These are phyloP conservation scores for Aspergillus novofumigatus DNA, from an alignment of 2,329 filamentous ascomycete species.

Conservation along the genomic window DNA sequence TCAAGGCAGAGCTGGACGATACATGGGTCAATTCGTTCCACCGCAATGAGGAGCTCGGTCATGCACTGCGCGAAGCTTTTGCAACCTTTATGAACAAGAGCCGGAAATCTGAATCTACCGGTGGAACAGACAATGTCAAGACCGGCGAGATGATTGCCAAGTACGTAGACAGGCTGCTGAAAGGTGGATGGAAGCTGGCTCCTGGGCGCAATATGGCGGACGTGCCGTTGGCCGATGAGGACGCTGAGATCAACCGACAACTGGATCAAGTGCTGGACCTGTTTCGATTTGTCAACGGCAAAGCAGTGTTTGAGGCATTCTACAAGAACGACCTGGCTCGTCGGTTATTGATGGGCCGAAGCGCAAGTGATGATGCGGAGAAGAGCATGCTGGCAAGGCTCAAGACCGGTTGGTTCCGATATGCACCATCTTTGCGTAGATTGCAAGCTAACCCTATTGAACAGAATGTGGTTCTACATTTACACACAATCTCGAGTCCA, in stretches of 20 bases:
- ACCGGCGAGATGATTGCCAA: constrained; percentile 99
- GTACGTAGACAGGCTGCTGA: constrained; percentile 84
- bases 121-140: constrained; percentile 82
- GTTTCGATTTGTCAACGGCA: constrained; percentile 95
- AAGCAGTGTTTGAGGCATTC: constrained; percentile 96
- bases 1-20: constrained; percentile 74
- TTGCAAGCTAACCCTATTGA: constrained; percentile 1
- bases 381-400: constrained; percentile 90
- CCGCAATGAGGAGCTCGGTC: constrained; percentile 70
- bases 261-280: constrained; percentile 89
- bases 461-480: constrained; percentile 86
- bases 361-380: constrained; percentile 91
- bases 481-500: constrained; percentile 95
- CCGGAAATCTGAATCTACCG: constrained; percentile 65
- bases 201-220: constrained; percentile 47
- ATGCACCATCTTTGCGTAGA: background rate
- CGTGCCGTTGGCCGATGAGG: constrained; percentile 72
- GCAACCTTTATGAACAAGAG: constrained; percentile 87
- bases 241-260: constrained; percentile 85
- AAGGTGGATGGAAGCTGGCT: constrained; percentile 74
- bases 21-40: constrained; percentile 74
- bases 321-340: constrained; percentile 97
- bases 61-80: constrained; percentile 79
- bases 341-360: constrained; percentile 83
- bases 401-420: constrained; percentile 56